Evolutionary conservation across 148 eudicot species (phyloP).

Genomic region (Cornus controversa): DNA sequence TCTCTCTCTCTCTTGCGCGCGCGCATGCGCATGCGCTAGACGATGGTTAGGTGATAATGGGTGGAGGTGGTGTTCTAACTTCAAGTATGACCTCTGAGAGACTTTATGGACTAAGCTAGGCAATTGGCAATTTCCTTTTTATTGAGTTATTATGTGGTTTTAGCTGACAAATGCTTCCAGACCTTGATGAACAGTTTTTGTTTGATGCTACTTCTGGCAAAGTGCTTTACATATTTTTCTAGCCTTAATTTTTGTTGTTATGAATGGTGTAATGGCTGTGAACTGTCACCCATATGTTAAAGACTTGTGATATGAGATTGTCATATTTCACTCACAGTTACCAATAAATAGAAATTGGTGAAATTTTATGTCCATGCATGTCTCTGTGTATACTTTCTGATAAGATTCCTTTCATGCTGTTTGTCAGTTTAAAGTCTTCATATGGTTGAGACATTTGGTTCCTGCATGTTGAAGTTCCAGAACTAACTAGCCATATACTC

Average conservation of each 20-base stretch:
- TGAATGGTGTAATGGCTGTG: background rate
- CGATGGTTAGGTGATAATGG: too few relatives aligned
- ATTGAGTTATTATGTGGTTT: too few relatives aligned
- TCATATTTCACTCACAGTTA: background rate
- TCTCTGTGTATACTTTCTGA: background rate
- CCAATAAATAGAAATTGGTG: background rate
- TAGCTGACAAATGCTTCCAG: too few relatives aligned
- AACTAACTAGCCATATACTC: background rate
- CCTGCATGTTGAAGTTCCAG: background rate
- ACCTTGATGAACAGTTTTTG: too few relatives aligned
- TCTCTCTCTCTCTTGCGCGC: too few relatives aligned
- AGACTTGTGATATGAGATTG: background rate
- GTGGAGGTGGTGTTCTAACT: background rate
- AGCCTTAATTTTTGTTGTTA: background rate
- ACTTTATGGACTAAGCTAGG: background rate
- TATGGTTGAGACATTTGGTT: background rate
- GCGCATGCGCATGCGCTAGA: too few relatives aligned
- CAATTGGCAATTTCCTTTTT: too few relatives aligned
- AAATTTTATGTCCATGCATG: background rate
- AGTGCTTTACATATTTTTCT: too few relatives aligned
- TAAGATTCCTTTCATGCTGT: background rate
- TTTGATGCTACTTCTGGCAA: too few relatives aligned
- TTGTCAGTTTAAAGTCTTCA: background rate
- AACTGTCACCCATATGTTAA: background rate
- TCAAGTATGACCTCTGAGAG: background rate